phyloP scores from a whole-genome alignment of 805 yeast species.

The Candida adriatica region DNA sequence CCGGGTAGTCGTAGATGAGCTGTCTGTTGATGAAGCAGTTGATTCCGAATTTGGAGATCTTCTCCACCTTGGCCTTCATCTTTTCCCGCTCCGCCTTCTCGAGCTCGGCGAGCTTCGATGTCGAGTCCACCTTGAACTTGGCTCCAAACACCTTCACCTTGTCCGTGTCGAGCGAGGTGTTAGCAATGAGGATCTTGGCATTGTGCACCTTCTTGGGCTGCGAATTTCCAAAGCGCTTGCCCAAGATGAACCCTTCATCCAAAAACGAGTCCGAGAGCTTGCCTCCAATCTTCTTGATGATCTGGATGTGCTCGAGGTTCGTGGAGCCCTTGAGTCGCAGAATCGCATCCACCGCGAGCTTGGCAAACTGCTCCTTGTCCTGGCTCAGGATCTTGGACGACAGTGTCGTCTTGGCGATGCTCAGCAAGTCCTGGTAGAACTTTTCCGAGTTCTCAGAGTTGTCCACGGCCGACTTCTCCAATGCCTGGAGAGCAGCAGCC shows the following conservation, averaged over 20 bases:
- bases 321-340: slow-evolving; percentile 83
- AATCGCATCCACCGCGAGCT: slow-evolving; percentile 91
- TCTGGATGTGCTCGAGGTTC: slow-evolving; percentile 87
- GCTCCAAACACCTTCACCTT: slow-evolving; percentile 98
- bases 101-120: slow-evolving; percentile 85
- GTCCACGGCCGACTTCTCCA: slow-evolving; percentile 72
- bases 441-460: slow-evolving; percentile 66
- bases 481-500: slow-evolving; percentile 74
- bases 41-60: slow-evolving; percentile 80
- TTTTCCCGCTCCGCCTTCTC: slow-evolving; percentile 92
- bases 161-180: slow-evolving; percentile 95
- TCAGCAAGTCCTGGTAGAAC: slow-evolving; percentile 65
- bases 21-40: slow-evolving; percentile 94
- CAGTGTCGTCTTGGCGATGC: slow-evolving; percentile 88
- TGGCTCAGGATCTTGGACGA: slow-evolving; percentile 93
- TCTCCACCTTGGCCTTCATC: slow-evolving; percentile 85
- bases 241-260: slow-evolving; percentile 92
- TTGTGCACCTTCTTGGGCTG: slow-evolving; percentile 83
- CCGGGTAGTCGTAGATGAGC: slow-evolving; percentile 96
- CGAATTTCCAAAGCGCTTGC: slow-evolving; percentile 87
- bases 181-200: slow-evolving; percentile 86
- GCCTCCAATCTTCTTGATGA: slow-evolving; percentile 92
- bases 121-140: slow-evolving; percentile 92
- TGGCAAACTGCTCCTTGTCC: slow-evolving; percentile 84
- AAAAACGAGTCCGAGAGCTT: slow-evolving; percentile 84